Conservation (phyloP, 1,284 basidiomycete species). For the Leccinum ponderosum region DNA sequence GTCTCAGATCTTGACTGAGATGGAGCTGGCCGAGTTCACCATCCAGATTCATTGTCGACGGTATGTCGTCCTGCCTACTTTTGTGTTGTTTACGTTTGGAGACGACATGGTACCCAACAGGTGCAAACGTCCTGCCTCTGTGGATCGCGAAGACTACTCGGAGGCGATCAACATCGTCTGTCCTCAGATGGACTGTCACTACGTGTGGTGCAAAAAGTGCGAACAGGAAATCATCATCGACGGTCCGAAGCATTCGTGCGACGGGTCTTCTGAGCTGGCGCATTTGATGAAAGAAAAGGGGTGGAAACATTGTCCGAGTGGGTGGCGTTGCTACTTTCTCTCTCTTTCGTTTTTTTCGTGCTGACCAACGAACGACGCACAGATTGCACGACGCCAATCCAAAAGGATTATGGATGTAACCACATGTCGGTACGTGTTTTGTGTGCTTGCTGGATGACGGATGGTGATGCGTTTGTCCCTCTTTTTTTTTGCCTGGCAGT, state of each 20-base stretch:
- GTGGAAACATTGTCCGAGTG: conserved; percentile 63
- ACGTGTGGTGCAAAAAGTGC: conserved; percentile 59
- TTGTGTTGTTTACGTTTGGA: background rate
- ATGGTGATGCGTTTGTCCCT: background rate
- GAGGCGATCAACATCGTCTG: conserved; percentile 42
- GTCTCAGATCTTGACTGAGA: conserved; percentile 49
- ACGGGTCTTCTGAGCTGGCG: conserved; percentile 54
- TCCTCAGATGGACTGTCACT: conserved; percentile 45
- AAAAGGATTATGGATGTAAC: conserved; percentile 60
- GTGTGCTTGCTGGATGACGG: background rate
- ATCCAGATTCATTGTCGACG: conserved; percentile 43
- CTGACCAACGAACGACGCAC: background rate
- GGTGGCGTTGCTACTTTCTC: conserved; percentile 8
- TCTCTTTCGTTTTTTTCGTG: background rate
- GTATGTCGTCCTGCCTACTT: background rate
- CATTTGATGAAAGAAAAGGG: conserved; percentile 53
- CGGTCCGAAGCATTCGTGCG: conserved; percentile 54
- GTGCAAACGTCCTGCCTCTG: conserved; percentile 45
- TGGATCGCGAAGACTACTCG: conserved; percentile 51
- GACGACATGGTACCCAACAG: conserved; percentile 29
- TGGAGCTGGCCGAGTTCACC: conserved; percentile 55
- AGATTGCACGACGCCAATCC: conserved; percentile 61
- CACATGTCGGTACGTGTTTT: conserved; percentile 58
- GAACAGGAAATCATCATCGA: conserved; percentile 42
- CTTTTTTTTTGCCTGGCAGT: conserved; percentile 38